Conservation (phyloP, 2,329 filamentous ascomycete species). For the Aureobasidium subglaciale region DNA sequence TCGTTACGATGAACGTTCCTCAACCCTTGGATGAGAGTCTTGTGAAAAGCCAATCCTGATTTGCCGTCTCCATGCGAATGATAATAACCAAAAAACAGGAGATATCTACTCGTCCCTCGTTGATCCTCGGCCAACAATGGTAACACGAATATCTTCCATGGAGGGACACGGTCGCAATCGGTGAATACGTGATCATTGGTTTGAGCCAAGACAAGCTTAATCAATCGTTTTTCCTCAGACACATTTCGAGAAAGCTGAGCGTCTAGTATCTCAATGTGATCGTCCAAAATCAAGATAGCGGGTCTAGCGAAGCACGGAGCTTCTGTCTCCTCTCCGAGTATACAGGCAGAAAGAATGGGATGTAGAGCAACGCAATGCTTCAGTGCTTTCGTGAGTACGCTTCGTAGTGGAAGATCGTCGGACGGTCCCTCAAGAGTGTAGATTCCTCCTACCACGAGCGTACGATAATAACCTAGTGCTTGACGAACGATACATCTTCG, state of each 20-base stretch:
- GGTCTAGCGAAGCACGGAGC: conserved; percentile 30
- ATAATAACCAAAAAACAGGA: conserved; percentile 37
- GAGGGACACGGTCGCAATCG: conserved; percentile 26
- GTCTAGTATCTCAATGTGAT: conserved; percentile 34
- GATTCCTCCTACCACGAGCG: conserved; percentile 31
- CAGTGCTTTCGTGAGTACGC: conserved; percentile 28
- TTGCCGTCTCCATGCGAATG: conserved; percentile 41
- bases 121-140: conserved; percentile 19
- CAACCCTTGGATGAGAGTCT: conserved; percentile 30
- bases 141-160: conserved; percentile 38
- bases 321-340: conserved; percentile 32
- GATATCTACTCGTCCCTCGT: conserved; percentile 20
- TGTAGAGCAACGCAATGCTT: conserved; percentile 34
- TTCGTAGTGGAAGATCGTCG: conserved; percentile 9
- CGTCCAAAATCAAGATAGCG: conserved; percentile 29
- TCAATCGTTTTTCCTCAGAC: not conserved
- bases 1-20: conserved; percentile 1
- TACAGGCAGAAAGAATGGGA: conserved; percentile 32
- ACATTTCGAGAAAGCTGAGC: not conserved
- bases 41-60: conserved; percentile 38
- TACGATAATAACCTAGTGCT: conserved; percentile 35
- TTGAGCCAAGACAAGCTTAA: conserved; percentile 2
- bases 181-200: conserved; percentile 18
- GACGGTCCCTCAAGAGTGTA: conserved; percentile 23
- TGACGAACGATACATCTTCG: conserved; percentile 36